A percentile compares a stretch with the other conserved stretches of the same genome.
These are phyloP conservation scores for Sonneratia alba DNA, from an alignment of 345 rosid species.

Conservation along the genomic window DNA sequence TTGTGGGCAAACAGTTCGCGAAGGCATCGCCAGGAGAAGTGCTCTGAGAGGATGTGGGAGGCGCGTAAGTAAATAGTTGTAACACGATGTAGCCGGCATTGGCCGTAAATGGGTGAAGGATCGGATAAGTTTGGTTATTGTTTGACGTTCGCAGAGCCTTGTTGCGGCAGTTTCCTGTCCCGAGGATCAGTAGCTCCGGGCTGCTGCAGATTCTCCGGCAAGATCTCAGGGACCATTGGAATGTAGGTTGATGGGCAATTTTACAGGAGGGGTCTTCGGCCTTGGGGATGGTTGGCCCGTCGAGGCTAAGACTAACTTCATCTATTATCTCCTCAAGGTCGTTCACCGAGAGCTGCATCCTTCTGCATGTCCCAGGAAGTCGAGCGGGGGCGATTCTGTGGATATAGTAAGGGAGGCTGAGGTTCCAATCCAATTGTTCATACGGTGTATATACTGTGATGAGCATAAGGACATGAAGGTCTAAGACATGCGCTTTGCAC, in stretches of 20 bases:
- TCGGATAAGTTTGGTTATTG: neutral
- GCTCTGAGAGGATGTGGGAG: no score
- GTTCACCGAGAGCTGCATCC: constrained; percentile 16
- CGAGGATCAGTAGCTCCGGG: neutral
- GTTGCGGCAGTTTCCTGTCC: neutral
- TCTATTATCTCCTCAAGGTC: neutral
- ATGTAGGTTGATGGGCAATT: neutral
- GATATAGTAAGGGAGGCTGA: constrained; percentile 53
- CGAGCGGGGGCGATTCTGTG: constrained; percentile 59
- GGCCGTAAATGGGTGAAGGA: neutral
- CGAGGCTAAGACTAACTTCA: neutral
- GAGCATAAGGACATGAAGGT: no score
- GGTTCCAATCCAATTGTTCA: constrained; percentile 31
- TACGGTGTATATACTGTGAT: no score
- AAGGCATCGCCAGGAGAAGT: no score
- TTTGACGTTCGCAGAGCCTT: neutral
- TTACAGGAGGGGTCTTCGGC: neutral
- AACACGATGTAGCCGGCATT: no score
- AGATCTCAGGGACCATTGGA: neutral
- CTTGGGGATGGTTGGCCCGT: neutral
- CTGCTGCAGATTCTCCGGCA: neutral
- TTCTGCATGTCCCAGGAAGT: constrained; percentile 33
- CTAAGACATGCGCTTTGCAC: no score
- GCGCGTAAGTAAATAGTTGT: no score
- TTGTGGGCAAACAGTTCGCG: no score